Conservation (phyloP, 148 eudicot species). For the Simmondsia chinensis region DNA sequence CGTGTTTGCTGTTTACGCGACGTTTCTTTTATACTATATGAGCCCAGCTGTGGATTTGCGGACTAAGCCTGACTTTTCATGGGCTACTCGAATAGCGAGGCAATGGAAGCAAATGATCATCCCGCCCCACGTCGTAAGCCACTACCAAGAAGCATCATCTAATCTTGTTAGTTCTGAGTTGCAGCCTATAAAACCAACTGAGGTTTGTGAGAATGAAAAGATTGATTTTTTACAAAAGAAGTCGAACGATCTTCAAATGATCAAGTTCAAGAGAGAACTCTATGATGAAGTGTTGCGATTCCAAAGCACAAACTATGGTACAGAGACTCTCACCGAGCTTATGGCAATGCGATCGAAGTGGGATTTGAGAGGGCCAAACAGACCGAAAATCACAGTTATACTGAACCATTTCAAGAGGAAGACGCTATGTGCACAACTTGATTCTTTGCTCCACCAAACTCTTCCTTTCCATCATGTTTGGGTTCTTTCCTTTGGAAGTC, state of each 20-base stretch:
- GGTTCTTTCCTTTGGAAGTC: slow-evolving; percentile 93
- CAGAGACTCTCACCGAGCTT: slow-evolving; percentile 56
- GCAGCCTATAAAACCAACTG: slow-evolving; percentile 20
- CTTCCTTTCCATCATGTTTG: slow-evolving; percentile 91
- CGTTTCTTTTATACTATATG: slow-evolving; percentile 75
- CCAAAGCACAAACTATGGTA: slow-evolving; percentile 41
- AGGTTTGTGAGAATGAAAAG: slow-evolving; percentile 75
- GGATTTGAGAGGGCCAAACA: slow-evolving; percentile 40
- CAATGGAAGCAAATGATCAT: slow-evolving; percentile 69
- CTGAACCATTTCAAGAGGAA: slow-evolving; percentile 90
- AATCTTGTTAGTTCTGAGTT: slow-evolving; percentile 17
- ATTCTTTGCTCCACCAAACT: slow-evolving; percentile 80
- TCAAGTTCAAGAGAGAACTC: slow-evolving; percentile 71
- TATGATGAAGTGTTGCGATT: slow-evolving; percentile 54
- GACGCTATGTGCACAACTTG: slow-evolving; percentile 79
- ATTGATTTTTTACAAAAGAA: slow-evolving; percentile 87
- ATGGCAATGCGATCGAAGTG: slow-evolving; percentile 87
- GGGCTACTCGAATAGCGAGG: slow-evolving; percentile 69
- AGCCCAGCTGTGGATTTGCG: slow-evolving; percentile 72
- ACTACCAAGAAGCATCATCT: slow-evolving; percentile 35
- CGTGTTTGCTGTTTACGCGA: slow-evolving; percentile 79
- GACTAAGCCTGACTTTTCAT: slow-evolving; percentile 66
- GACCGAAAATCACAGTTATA: slow-evolving; percentile 71
- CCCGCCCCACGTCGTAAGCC: slow-evolving; percentile 57
- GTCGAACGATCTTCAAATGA: slow-evolving; percentile 71